Conservation (phyloP, 768 basidiomycete species). For the Leccinum barrowsii region DNA sequence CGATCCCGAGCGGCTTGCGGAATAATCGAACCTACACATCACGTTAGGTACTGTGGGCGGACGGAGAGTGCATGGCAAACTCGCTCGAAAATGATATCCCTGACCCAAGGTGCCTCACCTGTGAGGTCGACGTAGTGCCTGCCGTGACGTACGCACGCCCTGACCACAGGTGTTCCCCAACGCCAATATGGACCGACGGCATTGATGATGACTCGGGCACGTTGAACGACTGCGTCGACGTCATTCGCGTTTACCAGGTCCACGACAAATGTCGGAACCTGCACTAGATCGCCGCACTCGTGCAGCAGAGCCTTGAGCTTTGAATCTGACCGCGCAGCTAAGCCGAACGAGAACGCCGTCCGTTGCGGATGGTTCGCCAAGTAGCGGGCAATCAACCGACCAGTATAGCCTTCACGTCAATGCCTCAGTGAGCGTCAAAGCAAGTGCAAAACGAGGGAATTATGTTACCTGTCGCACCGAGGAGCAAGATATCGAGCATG, state of each 20-base stretch:
- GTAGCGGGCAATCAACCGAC: conserved; percentile 64
- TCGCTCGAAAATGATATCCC: conserved; percentile 56
- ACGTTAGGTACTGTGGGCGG: conserved; percentile 3
- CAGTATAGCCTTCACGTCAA: conserved; percentile 53
- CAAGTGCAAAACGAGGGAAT: not conserved
- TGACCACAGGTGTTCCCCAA: conserved; percentile 75
- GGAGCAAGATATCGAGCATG: conserved; percentile 59
- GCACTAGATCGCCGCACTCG: conserved; percentile 40
- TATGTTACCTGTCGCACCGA: conserved; percentile 60
- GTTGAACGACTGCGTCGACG: conserved; percentile 55
- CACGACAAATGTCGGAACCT: conserved; percentile 47
- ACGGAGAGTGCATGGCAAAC: conserved; percentile 23
- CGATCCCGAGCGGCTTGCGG: conserved; percentile 64
- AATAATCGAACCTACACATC: conserved; percentile 58
- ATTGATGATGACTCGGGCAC: conserved; percentile 68
- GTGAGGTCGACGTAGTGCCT: conserved; percentile 86
- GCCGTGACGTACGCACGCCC: conserved; percentile 69
- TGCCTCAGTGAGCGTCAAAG: conserved; percentile 9
- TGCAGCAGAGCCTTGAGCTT: conserved; percentile 55
- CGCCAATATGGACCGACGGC: conserved; percentile 71
- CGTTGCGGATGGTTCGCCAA: conserved; percentile 62
- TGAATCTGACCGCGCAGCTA: conserved; percentile 64
- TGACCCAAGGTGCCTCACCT: conserved; percentile 68
- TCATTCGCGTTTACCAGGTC: conserved; percentile 55
- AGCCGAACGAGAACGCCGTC: conserved; percentile 56